Percentiles rank a stretch among this genome's conserved stretches.
These are phyloP conservation scores for Flaveria floridana DNA, from an alignment of 140 eudicot genomes.

Conservation along the genomic window DNA sequence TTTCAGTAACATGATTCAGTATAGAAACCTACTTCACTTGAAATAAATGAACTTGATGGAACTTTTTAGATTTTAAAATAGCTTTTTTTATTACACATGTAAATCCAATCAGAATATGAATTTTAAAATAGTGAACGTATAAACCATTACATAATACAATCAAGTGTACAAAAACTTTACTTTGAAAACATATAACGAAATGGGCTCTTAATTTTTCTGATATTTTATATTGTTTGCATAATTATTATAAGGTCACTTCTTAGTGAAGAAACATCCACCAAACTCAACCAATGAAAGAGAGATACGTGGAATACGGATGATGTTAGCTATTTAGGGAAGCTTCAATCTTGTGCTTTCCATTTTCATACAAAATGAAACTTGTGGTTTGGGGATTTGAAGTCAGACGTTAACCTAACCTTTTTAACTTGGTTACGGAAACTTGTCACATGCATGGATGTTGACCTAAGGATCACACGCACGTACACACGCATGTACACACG, in stretches of 20 bases:
- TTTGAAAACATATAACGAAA: background rate
- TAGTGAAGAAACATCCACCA: slow-evolving; percentile 35
- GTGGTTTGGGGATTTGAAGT: slow-evolving; percentile 30
- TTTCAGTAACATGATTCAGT: no score
- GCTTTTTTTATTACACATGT: no score
- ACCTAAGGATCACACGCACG: background rate
- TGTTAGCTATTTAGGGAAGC: slow-evolving; percentile 40
- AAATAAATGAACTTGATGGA: background rate
- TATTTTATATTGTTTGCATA: background rate
- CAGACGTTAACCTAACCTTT: slow-evolving; percentile 60
- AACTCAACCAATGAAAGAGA: slow-evolving; percentile 26
- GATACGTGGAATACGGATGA: slow-evolving; percentile 40
- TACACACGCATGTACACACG: no score
- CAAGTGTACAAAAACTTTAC: no score
- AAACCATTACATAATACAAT: no score
- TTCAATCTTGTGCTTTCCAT: slow-evolving; percentile 39
- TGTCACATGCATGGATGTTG: background rate
- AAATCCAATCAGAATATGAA: no score
- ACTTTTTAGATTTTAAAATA: no score
- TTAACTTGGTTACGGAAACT: slow-evolving; percentile 29
- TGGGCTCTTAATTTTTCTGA: no score
- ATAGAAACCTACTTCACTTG: background rate
- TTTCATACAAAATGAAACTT: slow-evolving; percentile 34
- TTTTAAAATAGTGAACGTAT: no score
- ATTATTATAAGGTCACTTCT: background rate